Base-by-base conservation (phyloP, 2,329 filamentous ascomycete genomes). In the Exophiala aquamarina region DNA sequence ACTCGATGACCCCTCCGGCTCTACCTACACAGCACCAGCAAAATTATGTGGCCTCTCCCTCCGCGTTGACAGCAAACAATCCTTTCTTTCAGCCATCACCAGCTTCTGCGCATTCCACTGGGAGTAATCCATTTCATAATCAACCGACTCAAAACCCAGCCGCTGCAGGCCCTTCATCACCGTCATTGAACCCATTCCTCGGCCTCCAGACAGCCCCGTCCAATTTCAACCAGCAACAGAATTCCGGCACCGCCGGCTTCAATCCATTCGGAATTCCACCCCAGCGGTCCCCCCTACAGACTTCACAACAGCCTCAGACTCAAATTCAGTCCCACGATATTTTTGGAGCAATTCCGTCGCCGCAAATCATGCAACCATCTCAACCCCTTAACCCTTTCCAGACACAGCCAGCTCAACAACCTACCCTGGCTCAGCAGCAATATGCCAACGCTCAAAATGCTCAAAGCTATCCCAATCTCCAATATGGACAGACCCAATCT, bases 1-100 rank as follows among this genome's bases (percentile, higher is more conserved):
- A 69, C 39, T 62, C 69, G 11, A 67, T 69, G 49, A 71, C 71
- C 1, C 70, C 71, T n/a, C 69, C 71, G 4, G 54, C 56, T 3
- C 46, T 49, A 3, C 48, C 50, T 6, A 51, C 49, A 10, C 40
- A 48, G 7, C 65, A 41, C 38, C 63, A 67, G 15, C 70, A 71
- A 49, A 53, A 44, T 14, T 55, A 52, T 45, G 43, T 47, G 11
- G 50, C 56, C 11, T 59, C 57, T n/a, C 56, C 57, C 9, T 45
- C 49, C 3, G 44, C 54, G 7, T 28, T 56, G 13, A 37, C 51
- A 7, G 41, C 42, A n/a, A 45, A 46, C 44, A 74, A 73, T 54
- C 70, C 70, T 4, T 73, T 73, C 59, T 70, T 72, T 54, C 69
- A 72, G 50, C 57, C 60, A 33, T 6, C 49, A n/a, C 39, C 47